Evolutionary conservation across 768 basidiomycete species (phyloP).

Genomic region (Lentinula raphanica): DNA sequence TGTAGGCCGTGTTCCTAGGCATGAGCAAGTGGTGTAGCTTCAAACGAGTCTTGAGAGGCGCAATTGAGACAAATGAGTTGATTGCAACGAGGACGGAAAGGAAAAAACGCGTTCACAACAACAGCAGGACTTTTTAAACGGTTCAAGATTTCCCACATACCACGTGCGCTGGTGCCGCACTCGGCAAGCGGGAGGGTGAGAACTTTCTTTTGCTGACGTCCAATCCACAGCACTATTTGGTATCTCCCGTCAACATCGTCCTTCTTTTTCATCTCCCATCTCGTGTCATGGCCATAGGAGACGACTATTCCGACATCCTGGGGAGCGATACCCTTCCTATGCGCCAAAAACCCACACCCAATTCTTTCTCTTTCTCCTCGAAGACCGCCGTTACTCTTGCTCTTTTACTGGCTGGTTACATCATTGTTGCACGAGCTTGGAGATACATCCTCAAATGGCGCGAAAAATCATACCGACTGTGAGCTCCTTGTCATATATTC

Average conservation of each 20-base stretch:
- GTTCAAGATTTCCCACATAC: too few relatives aligned
- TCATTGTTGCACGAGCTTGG: constrained; percentile 35
- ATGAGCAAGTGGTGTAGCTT: constrained; percentile 51
- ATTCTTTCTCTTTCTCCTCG: constrained; percentile 34
- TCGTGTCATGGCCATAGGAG: constrained; percentile 43
- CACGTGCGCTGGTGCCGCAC: too few relatives aligned
- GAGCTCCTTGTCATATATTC: constrained; percentile 17
- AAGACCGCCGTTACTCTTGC: constrained; percentile 31
- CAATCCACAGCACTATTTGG: too few relatives aligned
- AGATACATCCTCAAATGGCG: constrained; percentile 49
- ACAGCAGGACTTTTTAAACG: too few relatives aligned
- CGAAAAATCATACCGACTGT: constrained; percentile 66
- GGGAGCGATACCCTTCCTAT: constrained; percentile 47
- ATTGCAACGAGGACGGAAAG: too few relatives aligned
- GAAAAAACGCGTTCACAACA: too few relatives aligned
- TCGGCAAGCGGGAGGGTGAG: too few relatives aligned
- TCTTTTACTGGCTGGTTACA: constrained; percentile 33
- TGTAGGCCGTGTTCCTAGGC: constrained; percentile 72
- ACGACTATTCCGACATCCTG: constrained; percentile 69
- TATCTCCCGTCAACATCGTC: constrained; percentile 14
- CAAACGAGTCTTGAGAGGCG: constrained; percentile 3
- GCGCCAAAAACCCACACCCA: constrained; percentile 24
- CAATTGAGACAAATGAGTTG: not conserved
- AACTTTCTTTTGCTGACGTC: too few relatives aligned
- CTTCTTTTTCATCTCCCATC: constrained; percentile 13